These are phyloP conservation scores for Spergularia azorica DNA, from an alignment of 179 eudicot species.

Conservation along the genomic window DNA sequence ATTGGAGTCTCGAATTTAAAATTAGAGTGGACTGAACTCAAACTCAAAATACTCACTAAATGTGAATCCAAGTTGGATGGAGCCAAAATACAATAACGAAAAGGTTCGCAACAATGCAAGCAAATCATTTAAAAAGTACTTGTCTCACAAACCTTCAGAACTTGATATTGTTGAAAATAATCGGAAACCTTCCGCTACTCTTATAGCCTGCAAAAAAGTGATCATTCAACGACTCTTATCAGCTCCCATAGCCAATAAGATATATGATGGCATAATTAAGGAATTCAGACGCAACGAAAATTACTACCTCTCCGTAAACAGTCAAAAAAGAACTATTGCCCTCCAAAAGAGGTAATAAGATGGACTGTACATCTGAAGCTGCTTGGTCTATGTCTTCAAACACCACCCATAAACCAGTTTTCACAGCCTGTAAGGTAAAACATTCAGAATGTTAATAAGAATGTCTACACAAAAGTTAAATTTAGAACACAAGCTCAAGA, in stretches of 20 bases:
- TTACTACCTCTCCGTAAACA: slow-evolving; percentile 87
- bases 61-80: no score
- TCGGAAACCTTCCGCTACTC: slow-evolving; percentile 75
- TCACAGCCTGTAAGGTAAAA: slow-evolving; percentile 62
- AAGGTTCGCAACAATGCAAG: not conserved
- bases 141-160: slow-evolving; percentile 62
- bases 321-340: slow-evolving; percentile 71
- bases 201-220: slow-evolving; percentile 62
- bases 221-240: not conserved
- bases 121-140: slow-evolving; percentile 3
- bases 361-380: slow-evolving; percentile 89
- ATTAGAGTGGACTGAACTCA: no score
- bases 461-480: not conserved
- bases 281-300: slow-evolving; percentile 4
- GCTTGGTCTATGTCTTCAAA: slow-evolving; percentile 97
- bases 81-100: not conserved
- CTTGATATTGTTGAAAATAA: slow-evolving; percentile 83
- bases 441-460: not conserved
- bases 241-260: not conserved
- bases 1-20: no score
- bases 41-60: no score
- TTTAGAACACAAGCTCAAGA: not conserved
- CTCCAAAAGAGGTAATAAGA: slow-evolving; percentile 88
- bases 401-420: slow-evolving; percentile 89
- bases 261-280: not conserved